Evolutionary conservation across 139 green algal genomes (phyloP).

Genomic region (Micractinium sp.): DNA sequence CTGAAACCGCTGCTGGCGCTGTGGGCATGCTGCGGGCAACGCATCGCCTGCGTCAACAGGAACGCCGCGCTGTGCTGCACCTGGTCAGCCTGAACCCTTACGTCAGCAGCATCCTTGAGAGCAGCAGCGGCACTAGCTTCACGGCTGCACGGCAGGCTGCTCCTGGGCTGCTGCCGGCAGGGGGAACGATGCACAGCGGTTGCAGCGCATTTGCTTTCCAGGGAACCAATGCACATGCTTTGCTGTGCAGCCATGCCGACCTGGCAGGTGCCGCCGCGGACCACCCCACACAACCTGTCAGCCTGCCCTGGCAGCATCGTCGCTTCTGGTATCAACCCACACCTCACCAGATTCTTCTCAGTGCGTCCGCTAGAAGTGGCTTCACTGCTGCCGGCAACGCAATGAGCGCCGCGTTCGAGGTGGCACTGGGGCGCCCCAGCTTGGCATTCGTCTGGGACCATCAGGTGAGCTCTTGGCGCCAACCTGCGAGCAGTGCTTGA

Average conservation of each 20-base stretch:
- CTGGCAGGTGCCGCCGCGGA: background rate
- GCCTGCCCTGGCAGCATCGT: background rate
- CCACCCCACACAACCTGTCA: background rate
- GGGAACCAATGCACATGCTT: constrained; percentile 68
- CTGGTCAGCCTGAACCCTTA: constrained; percentile 11
- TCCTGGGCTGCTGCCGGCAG: background rate
- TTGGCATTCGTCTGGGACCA: constrained; percentile 79
- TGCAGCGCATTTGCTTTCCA: constrained; percentile 71
- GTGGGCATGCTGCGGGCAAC: constrained; percentile 34
- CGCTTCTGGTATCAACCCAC: constrained; percentile 40
- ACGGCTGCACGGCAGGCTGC: background rate
- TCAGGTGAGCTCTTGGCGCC: background rate
- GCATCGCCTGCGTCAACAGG: background rate
- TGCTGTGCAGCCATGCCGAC: constrained; percentile 21
- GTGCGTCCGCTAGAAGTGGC: constrained; percentile 19
- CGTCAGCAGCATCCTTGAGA: background rate
- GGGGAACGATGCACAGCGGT: constrained; percentile 4
- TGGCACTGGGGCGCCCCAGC: constrained; percentile 37
- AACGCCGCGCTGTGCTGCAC: constrained; percentile 9
- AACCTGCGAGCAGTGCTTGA: background rate
- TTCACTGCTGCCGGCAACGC: constrained; percentile 5
- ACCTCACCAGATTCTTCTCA: constrained; percentile 52
- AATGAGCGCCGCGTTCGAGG: constrained; percentile 38
- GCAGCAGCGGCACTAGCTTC: background rate
- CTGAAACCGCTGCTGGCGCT: constrained; percentile 52